phyloP scores from a whole-genome alignment of 2,329 filamentous ascomycete species.

The Phialemoniopsis sp. region DNA sequence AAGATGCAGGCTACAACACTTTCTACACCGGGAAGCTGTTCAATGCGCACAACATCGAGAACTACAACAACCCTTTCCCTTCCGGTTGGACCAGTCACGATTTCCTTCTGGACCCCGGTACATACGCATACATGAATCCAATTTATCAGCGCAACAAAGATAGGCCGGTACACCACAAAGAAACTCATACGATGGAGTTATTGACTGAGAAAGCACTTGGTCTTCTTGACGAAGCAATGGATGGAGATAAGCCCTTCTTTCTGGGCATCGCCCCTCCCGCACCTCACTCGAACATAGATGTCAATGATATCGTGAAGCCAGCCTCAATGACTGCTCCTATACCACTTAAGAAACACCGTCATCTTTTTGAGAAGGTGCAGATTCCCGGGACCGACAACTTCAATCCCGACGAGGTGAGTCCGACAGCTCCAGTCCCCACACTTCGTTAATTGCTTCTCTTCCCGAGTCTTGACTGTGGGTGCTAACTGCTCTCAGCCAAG shows the following conservation, averaged over 20 bases:
- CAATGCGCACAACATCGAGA: conserved; percentile 57
- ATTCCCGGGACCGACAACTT: conserved; percentile 62
- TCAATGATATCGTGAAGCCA: no score
- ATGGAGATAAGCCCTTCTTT: conserved; percentile 59
- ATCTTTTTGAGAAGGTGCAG: conserved; percentile 55
- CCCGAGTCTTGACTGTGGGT: no score
- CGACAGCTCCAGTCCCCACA: no score
- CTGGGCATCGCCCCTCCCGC: conserved; percentile 62
- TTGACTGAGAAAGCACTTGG: conserved; percentile 53
- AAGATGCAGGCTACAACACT: conserved; percentile 63
- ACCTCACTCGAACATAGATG: conserved; percentile 55
- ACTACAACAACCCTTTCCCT: conserved; percentile 55
- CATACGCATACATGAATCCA: conserved; percentile 60
- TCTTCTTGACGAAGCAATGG: conserved; percentile 57
- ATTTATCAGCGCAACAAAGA: conserved; percentile 54
- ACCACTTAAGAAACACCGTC: no score
- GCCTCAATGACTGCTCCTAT: no score
- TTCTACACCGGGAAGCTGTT: conserved; percentile 71
- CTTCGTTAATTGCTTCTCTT: no score
- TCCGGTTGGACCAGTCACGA: conserved; percentile 57
- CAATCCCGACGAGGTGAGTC: conserved; percentile 61
- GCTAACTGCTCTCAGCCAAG: no score
- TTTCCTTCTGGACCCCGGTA: conserved; percentile 56
- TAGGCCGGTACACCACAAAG: conserved; percentile 47
- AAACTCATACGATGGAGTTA: conserved; percentile 47